Base-by-base conservation (phyloP, 2,329 filamentous ascomycete species). In the Paecilomyces niveus region DNA sequence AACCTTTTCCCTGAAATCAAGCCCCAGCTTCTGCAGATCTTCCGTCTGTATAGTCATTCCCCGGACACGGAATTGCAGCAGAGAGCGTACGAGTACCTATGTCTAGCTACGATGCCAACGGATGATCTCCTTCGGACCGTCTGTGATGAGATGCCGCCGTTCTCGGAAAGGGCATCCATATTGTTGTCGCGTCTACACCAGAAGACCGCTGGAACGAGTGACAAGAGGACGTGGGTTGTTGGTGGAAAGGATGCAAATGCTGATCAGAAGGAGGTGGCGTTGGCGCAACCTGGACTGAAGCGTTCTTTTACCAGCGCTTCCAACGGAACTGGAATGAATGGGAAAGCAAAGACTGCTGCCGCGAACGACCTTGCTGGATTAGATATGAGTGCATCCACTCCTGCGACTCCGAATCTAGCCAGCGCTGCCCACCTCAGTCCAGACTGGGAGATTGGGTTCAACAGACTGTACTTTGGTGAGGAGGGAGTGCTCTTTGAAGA, bases 1-100 rank as follows among this genome's bases (percentile, higher is more conserved):
- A 99, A 99, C 74, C 78, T 99, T 55, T 99, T 99, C 73, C 94
- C 94, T 1, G 95, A 99, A 73, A 97, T 99, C 77, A 97, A 97
- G 75, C 90, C 92, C 8, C 93, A 97, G 72, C 84, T 99, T 3
- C 78, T 97, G 53, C 89, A 91, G 65, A 89, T 96, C 7, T 99
- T 99, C 78, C 85, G 89, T 61, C 82, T 92, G 31, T 97, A 97
- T 76, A 96, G 91, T 71, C 92, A 97, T 72, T 95, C 92, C 0
- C 81, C 97, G 29, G 94, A 99, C 72, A 90, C 94, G 0, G 94
- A 99, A 73, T 81, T 99, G 64, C 94, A 99, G 73, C 94, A 99
- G 77, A 83, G 94, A 75, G 93, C 94, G 13, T 99, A 92, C 76
- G 94, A 99, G 73, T 99, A 97, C 72, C 81, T 97, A 60, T 86